Base-by-base conservation (phyloP, 1,284 basidiomycete species). In the Neolentinus lepideus region DNA sequence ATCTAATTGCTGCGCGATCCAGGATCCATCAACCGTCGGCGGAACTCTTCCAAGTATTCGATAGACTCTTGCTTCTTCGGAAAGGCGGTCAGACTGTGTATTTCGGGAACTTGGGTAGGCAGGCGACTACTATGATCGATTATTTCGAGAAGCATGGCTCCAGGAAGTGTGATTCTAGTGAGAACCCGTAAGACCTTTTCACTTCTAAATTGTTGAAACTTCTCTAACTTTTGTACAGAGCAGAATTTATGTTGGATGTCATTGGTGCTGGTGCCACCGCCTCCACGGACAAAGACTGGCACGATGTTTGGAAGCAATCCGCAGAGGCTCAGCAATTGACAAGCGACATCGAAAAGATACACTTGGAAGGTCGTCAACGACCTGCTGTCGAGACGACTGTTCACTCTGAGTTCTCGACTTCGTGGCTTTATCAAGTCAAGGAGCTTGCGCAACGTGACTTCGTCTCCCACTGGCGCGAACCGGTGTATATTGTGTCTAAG, bases 401-500 rank as follows among this genome's bases (percentile, higher is more conserved):
- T 14, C 61, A 72, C 54, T 61, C 69, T 33, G 76, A 79, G 61
- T 85, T 77, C 63, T 73, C 83, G 47, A 78, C 83, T 1, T 67
- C 72, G 3, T 74, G 77, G 68, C 48, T 63, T 27, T 67, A 71
- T 56, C 81, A 85, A 66, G 62, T 80, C 25, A 57, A 56, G 26
- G 69, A 74, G 45, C 74, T 84, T 36, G 64, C 75, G 33, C 64
- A 67, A 56, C 79, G 85, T 31, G 78, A 83, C 27, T 74, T 75
- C 58, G 66, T 75, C 58, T 75, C 80, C 57, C 77, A 80, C 63
- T 84, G 79, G 78, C 74, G 85, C 48, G 80, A 83, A 58, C 85
- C 91, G 2, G 83, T 80, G 0, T 95, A 93, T 65, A 72, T 94
- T 55, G 77, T 87, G 69, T 81, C 88, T 27, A 93, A 94, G 71